Evolutionary conservation across 345 rosid genomes (phyloP).

Genomic region (Arabidopsis arenosa): DNA sequence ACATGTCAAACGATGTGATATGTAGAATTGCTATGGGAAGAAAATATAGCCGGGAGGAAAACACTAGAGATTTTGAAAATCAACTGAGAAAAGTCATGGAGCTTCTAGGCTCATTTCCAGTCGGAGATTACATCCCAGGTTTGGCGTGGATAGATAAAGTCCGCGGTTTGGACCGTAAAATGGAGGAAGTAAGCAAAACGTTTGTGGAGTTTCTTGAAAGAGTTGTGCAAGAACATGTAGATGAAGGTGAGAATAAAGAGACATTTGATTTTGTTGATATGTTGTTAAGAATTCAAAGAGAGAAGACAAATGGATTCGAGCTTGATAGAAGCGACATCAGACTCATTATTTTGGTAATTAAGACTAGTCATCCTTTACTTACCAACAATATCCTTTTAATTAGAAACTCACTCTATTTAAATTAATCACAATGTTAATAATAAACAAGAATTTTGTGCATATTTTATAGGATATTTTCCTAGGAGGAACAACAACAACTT

Average conservation of each 20-base stretch:
- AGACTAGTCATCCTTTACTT: background rate
- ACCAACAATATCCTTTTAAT: background rate
- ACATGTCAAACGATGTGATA: conserved; percentile 50
- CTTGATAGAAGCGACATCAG: conserved; percentile 44
- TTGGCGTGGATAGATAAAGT: conserved; percentile 52
- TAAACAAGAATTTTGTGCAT: background rate
- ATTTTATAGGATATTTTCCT: conserved; percentile 46
- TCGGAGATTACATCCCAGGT: conserved; percentile 61
- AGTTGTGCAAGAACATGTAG: conserved; percentile 35
- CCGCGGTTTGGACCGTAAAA: conserved; percentile 36
- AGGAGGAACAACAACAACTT: conserved; percentile 44
- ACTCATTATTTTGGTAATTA: conserved; percentile 50
- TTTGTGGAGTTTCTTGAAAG: conserved; percentile 39
- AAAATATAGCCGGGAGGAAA: conserved; percentile 50
- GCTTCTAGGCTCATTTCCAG: conserved; percentile 46
- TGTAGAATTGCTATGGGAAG: conserved; percentile 59
- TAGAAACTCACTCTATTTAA: too few species aligned
- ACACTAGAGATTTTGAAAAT: conserved; percentile 42
- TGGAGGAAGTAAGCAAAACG: conserved; percentile 33
- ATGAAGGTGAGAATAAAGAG: conserved; percentile 15
- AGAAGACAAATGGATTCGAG: conserved; percentile 34
- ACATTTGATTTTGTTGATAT: conserved; percentile 25
- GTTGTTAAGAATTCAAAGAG: conserved; percentile 41
- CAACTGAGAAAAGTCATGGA: conserved; percentile 37
- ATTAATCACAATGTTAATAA: background rate